A percentile compares a stretch with the other conserved stretches of the same genome.
Conservation (phyloP, 1,284 basidiomycete genomes). For the Trametes sp. region DNA sequence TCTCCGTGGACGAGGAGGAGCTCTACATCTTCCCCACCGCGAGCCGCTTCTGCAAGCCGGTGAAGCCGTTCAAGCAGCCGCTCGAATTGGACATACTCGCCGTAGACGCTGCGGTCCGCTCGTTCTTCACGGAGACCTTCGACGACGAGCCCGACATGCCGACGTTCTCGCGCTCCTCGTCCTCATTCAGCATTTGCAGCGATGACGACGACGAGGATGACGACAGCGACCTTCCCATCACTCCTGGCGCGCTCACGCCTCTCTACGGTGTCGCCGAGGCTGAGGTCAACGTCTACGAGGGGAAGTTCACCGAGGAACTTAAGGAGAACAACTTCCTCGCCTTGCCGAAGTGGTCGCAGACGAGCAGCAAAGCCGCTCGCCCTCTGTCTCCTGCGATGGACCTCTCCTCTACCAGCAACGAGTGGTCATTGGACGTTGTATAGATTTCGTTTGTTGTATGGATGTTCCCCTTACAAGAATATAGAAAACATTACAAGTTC, state of each 20-base stretch:
- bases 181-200: slow-evolving; percentile 1
- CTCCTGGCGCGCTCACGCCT: neutral
- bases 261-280: neutral
- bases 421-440: neutral
- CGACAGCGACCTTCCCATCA: slow-evolving; percentile 10
- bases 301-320: slow-evolving; percentile 9
- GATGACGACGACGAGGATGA: neutral
- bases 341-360: slow-evolving; percentile 1
- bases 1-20: neutral
- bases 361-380: neutral
- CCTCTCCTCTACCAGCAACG: neutral
- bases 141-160: neutral
- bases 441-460: neutral
- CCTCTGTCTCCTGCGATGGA: slow-evolving; percentile 3
- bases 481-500: neutral
- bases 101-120: slow-evolving; percentile 15
- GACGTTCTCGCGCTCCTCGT: neutral
- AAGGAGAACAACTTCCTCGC: neutral
- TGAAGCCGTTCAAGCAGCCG: slow-evolving; percentile 1
- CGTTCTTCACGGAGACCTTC: neutral
- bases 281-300: slow-evolving; percentile 19
- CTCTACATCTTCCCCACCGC: slow-evolving; percentile 8
- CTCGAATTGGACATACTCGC: slow-evolving; percentile 7
- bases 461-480: neutral
- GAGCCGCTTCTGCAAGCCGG: neutral